Percentiles rank a stretch among this genome's conserved stretches.
Conservation (phyloP, 2,329 filamentous ascomycete genomes). For the Lachnellula hyalina region DNA sequence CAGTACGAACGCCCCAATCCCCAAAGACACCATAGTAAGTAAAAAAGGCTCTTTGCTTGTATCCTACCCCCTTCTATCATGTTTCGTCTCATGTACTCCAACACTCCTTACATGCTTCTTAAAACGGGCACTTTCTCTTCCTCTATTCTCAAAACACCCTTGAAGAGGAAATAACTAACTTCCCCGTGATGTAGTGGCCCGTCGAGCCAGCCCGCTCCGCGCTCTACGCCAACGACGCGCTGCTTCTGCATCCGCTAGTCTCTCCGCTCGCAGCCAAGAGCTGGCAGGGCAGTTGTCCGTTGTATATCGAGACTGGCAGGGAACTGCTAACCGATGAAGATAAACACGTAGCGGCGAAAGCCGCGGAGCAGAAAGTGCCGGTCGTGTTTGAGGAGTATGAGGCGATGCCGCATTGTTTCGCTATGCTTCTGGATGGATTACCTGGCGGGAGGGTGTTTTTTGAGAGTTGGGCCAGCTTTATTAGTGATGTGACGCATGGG, state of each 20-base stretch:
- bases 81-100: too few relatives aligned
- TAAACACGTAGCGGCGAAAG: conserved; percentile 51
- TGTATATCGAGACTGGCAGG: conserved; percentile 65
- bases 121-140: too few relatives aligned
- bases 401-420: conserved; percentile 76
- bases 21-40: conserved; percentile 42
- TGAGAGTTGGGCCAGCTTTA: conserved; percentile 52
- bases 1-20: conserved; percentile 25
- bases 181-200: too few relatives aligned
- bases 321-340: conserved; percentile 68
- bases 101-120: too few relatives aligned
- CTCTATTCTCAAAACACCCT: too few relatives aligned
- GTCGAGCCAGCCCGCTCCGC: conserved; percentile 46
- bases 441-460: conserved; percentile 47
- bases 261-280: conserved; percentile 51
- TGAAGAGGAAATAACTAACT: too few relatives aligned
- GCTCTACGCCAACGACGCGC: conserved; percentile 49
- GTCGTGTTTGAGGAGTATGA: conserved; percentile 70
- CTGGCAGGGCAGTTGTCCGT: conserved; percentile 60
- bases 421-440: conserved; percentile 46
- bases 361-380: conserved; percentile 51
- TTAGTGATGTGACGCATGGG: conserved; percentile 33
- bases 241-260: conserved; percentile 62
- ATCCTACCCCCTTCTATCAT: too few relatives aligned
- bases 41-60: too few relatives aligned